Percentiles rank a stretch among this genome's conserved stretches.
Evolutionary conservation across 768 basidiomycete species (phyloP).

Genomic region (Termitomyces sp.): DNA sequence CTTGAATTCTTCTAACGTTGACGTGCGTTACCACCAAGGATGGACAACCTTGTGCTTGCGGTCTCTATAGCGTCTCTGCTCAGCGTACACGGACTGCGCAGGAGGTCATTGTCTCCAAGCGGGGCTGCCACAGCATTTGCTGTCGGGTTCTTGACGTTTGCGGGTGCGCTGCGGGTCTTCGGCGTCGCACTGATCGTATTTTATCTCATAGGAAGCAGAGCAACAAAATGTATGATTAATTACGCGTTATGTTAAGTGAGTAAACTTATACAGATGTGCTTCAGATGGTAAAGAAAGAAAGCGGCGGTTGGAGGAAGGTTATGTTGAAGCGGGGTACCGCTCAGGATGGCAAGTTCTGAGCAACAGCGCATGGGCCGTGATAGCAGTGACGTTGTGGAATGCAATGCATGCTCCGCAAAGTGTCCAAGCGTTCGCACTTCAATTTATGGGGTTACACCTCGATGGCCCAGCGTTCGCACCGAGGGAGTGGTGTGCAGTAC

Average conservation of each 20-base stretch:
- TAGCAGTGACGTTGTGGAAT: conserved; percentile 65
- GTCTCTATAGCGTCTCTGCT: conserved; percentile 49
- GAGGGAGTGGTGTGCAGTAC: conserved; percentile 61
- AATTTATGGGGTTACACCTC: conserved; percentile 22
- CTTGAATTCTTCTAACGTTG: no score
- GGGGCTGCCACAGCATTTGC: conserved; percentile 77
- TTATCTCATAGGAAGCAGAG: conserved; percentile 76
- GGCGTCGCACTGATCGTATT: conserved; percentile 69
- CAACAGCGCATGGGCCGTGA: conserved; percentile 67
- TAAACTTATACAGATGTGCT: neutral
- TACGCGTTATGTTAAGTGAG: neutral
- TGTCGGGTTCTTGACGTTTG: conserved; percentile 72
- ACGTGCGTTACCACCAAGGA: neutral
- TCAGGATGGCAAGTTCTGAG: conserved; percentile 79
- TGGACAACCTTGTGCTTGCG: conserved; percentile 16
- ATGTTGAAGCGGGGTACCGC: conserved; percentile 70
- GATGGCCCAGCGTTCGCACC: conserved; percentile 31
- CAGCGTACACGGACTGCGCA: conserved; percentile 66
- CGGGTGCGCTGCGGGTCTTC: conserved; percentile 62
- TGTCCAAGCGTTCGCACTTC: conserved; percentile 31
- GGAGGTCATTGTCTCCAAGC: conserved; percentile 70
- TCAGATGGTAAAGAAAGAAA: conserved; percentile 75
- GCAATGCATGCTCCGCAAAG: conserved; percentile 46
- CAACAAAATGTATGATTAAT: conserved; percentile 67
- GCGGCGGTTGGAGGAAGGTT: conserved; percentile 72